Conservation (phyloP, 2,329 filamentous ascomycete genomes). For the Cercospora sp. region DNA sequence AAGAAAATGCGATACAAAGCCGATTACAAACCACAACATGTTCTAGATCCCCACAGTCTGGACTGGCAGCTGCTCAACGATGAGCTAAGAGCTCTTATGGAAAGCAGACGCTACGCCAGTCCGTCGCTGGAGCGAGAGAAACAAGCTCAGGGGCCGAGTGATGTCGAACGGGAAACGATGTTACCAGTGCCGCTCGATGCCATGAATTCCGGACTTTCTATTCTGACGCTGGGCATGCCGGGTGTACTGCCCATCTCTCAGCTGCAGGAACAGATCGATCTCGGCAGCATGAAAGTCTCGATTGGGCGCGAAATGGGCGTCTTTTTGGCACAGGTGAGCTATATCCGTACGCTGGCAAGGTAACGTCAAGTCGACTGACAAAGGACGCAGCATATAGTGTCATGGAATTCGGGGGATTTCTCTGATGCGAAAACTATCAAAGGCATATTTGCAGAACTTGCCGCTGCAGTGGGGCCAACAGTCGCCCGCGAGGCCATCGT, state of each 20-base stretch:
- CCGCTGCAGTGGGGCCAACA: constrained; percentile 65
- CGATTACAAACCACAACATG: constrained; percentile 71
- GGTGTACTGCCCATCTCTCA: constrained; percentile 61
- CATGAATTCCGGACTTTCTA: constrained; percentile 45
- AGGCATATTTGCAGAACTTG: constrained; percentile 65
- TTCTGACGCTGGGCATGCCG: constrained; percentile 66
- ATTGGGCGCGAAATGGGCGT: constrained; percentile 37
- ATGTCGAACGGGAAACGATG: constrained; percentile 17
- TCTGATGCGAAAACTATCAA: constrained; percentile 57
- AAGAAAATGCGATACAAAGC: constrained; percentile 85
- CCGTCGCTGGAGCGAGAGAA: constrained; percentile 40
- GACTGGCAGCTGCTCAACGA: constrained; percentile 38
- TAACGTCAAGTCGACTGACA: background rate
- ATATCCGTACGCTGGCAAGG: too few relatives aligned
- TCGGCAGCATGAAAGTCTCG: constrained; percentile 60
- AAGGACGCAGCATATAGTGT: constrained; percentile 51
- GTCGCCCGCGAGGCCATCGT: constrained; percentile 59
- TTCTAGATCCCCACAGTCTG: constrained; percentile 63
- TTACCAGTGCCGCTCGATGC: constrained; percentile 29
- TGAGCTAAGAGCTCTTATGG: constrained; percentile 44
- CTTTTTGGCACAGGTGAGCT: constrained; percentile 7
- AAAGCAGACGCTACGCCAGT: constrained; percentile 58
- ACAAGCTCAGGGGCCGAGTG: constrained; percentile 3
- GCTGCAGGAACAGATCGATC: constrained; percentile 53
- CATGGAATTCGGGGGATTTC: constrained; percentile 57